phyloP scores from a whole-genome alignment of 257 asterid species.

The Marsdenia floribunda region DNA sequence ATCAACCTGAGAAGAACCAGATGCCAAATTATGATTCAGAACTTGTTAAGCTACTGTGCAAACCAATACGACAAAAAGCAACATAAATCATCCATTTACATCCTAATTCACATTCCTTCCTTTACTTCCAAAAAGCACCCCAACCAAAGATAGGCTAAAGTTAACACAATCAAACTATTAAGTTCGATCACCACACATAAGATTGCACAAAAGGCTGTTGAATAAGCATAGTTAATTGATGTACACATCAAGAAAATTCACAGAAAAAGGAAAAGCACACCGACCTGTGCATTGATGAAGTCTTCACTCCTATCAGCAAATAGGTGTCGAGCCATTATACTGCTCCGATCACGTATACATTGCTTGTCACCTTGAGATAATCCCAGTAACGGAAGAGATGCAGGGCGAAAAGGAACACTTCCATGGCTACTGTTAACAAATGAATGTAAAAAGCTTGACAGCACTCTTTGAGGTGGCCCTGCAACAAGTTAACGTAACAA shows the following conservation, averaged over 20 bases:
- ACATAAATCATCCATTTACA: not conserved
- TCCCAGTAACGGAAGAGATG: slow-evolving; percentile 86
- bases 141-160: not conserved
- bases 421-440: slow-evolving; percentile 83
- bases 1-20: slow-evolving; percentile 62
- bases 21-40: not conserved
- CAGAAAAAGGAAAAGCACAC: slow-evolving; percentile 12
- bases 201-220: not conserved
- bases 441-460: slow-evolving; percentile 89
- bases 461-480: slow-evolving; percentile 98
- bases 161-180: not conserved
- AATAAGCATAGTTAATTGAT: not conserved
- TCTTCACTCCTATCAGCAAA: slow-evolving; percentile 94
- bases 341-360: slow-evolving; percentile 97
- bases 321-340: slow-evolving; percentile 98
- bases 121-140: not conserved
- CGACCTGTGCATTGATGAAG: slow-evolving; percentile 83
- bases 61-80: not conserved
- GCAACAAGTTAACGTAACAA: slow-evolving; percentile 21
- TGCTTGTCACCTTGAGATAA: slow-evolving; percentile 90
- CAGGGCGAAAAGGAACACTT: slow-evolving; percentile 69
- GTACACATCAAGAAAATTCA: not conserved
- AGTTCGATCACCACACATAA: not conserved
- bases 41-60: not conserved
- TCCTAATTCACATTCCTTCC: not conserved